phyloP scores from a whole-genome alignment of 495 filamentous ascomycete species.

The Neurospora cerealis region DNA sequence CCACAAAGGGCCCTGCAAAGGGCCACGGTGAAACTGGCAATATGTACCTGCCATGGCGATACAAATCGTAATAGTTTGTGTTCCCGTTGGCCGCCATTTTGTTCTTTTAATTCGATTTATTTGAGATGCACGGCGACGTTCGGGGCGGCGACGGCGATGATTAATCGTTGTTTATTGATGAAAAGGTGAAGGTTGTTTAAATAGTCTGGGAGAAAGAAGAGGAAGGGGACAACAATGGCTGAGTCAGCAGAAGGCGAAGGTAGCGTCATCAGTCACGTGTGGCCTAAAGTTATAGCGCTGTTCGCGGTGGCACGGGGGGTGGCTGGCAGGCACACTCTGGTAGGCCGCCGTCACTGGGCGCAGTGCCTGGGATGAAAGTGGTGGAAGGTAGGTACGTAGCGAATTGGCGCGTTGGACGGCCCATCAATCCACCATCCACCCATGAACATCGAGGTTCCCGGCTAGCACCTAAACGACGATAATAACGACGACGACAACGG shows the following conservation, averaged over 20 bases:
- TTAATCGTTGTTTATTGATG: conserved; percentile 10
- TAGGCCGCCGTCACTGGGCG: neutral
- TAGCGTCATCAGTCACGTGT: conserved; percentile 2
- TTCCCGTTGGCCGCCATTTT: conserved; percentile 25
- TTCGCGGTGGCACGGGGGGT: neutral
- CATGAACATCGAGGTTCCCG: neutral
- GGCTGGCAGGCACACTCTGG: neutral
- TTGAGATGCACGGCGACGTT: neutral
- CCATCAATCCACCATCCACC: neutral
- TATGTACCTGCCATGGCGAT: conserved; percentile 87
- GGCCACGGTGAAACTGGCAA: conserved; percentile 1
- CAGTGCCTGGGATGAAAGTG: conserved; percentile 2
- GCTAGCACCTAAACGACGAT: conserved; percentile 1
- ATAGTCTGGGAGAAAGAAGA: conserved; percentile 11
- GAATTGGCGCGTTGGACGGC: conserved; percentile 2
- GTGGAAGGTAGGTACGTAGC: neutral
- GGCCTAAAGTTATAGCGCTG: neutral
- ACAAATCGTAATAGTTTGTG: conserved; percentile 80
- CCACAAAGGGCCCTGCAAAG: neutral
- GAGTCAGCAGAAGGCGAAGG: conserved; percentile 7
- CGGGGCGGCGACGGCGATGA: neutral
- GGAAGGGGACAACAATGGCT: conserved; percentile 1
- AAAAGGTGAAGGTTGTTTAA: conserved; percentile 10
- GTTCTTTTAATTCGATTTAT: neutral
- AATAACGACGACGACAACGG: neutral